Conservation (phyloP, 345 rosid genomes). For the Heritiera littoralis region DNA sequence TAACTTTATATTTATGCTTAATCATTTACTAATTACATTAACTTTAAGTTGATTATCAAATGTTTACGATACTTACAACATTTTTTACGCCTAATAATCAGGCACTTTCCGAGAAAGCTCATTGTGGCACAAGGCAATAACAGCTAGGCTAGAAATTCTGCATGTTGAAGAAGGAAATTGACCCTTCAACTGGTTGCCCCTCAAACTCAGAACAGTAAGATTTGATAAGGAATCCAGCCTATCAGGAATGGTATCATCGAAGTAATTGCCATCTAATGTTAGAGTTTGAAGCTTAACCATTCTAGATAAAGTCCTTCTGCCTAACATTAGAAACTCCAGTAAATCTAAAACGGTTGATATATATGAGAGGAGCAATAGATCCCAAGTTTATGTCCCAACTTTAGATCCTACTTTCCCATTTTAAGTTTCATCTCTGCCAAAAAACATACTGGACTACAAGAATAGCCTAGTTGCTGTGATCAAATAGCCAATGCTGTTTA, state of each 20-base stretch:
- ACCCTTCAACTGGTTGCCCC: conserved; percentile 67
- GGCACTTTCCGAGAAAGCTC: conserved; percentile 75
- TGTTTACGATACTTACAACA: too few species aligned
- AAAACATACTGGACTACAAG: neutral
- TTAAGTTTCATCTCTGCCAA: neutral
- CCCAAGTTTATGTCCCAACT: neutral
- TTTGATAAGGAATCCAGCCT: conserved; percentile 59
- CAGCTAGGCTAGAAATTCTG: conserved; percentile 57
- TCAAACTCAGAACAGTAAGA: conserved; percentile 65
- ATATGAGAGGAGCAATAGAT: neutral
- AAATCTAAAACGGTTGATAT: neutral
- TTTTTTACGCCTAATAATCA: conserved; percentile 36
- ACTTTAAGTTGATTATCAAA: too few species aligned
- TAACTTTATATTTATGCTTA: too few species aligned
- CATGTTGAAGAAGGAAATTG: conserved; percentile 69
- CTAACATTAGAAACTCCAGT: neutral
- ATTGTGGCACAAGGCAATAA: conserved; percentile 76
- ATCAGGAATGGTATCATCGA: conserved; percentile 73
- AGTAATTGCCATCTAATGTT: conserved; percentile 67
- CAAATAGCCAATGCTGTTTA: neutral
- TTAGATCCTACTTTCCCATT: neutral
- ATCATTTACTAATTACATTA: too few species aligned
- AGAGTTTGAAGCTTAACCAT: conserved; percentile 67
- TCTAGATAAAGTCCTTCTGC: conserved; percentile 36
- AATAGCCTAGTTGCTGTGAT: too few species aligned